Base-by-base conservation (phyloP, 2,329 filamentous ascomycete species). In the Hymenoscyphus salicellus region DNA sequence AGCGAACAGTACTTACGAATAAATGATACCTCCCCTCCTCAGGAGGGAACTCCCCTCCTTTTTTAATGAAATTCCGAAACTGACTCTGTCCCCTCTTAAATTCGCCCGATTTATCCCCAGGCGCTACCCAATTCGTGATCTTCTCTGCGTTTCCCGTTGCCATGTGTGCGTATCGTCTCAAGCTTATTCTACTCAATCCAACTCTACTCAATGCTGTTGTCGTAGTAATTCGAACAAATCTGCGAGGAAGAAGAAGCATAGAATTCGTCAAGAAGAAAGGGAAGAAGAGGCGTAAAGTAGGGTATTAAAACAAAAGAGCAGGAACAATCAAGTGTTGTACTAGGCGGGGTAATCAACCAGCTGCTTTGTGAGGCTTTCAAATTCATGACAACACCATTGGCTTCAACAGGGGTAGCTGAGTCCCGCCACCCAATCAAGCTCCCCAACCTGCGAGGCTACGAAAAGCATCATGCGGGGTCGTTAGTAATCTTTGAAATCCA, bases 1-100 rank as follows among this genome's bases (percentile, higher is more conserved):
- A 38, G 96, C 61, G 92, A 85, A 62, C n/a, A n/a, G 84, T 96
- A 76, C 89, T 77, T 10, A 88, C 89, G 77, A 90, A 99, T 72
- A 99, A 86, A 79, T 99, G 95, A 77, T 99, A 99, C 63, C 95
- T 85, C 61, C 85, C 92, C 79, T 91, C 92, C 79, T 98, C 94
- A 81, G 87, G 73, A 86, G 86, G 76, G 66, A 90, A 91, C 69
- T 89, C 79, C 3, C 88, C 86, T 43, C 82, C 83, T 5, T 85
- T 79, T 69, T 89, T 80, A 69, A 91, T 86, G 73, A 79, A 80
- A 86, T 75, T 85, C 65, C 95, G 88, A 79, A 98, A 98, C 63
- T 87, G 84, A 66, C 91, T 95, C 68, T 84, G 83, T 77, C 93
- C 91, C 67, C 94, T 89, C 81, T 97, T 97, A 84, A 96, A 98